Base-by-base conservation (phyloP, 306 rosid species). In the Fagus sylvatica region DNA sequence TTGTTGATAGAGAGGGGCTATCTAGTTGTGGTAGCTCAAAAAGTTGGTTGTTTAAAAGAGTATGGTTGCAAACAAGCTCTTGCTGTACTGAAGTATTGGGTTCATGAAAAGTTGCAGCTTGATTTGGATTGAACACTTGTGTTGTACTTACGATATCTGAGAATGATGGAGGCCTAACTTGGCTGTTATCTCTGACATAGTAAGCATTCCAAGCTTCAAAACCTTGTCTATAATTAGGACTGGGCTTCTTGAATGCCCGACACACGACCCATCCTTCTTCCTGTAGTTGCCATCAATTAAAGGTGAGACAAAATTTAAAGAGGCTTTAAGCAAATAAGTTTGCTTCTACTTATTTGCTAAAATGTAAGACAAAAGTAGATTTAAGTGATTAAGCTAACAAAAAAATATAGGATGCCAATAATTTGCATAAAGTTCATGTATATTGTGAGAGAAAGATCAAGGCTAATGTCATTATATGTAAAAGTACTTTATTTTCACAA, bases 191-290 rank as follows among this genome's bases (percentile, higher is more conserved):
- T 84, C 87, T 88, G 78, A 74, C 76, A 75, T 83, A 86, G 41
- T 85, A 85, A 71, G 69, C 79, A 53, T 81, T 82, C 98, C 93
- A 91, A 64, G 84, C 76, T 53, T 91, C 96, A 77, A 65, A 88
- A 3, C 82, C 86, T 84, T 76, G 98, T 80, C 88, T 91, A 37
- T 91, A 96, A 69, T 82, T 91, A 28, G 98, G 93, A 69, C 79
- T 85, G 10, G 98, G 97, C 77, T 93, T 93, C 68, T 74, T 77
- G 73, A 93, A 93, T 82, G 98, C 98, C 53, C 96, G 69, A 76
- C 98, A 91, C 32, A 93, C 98, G 40, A 90, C 98, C 98, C 98
- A 93, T 62, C 98, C 98, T 89, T 93, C 98, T 91, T 93, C 98
- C 98, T 93, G 91, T 83, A 85, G 0, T 30, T 19, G 12, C 30